Evolutionary conservation across 805 yeast genomes (phyloP).

Genomic region (Hagleromyces aurorensis): DNA sequence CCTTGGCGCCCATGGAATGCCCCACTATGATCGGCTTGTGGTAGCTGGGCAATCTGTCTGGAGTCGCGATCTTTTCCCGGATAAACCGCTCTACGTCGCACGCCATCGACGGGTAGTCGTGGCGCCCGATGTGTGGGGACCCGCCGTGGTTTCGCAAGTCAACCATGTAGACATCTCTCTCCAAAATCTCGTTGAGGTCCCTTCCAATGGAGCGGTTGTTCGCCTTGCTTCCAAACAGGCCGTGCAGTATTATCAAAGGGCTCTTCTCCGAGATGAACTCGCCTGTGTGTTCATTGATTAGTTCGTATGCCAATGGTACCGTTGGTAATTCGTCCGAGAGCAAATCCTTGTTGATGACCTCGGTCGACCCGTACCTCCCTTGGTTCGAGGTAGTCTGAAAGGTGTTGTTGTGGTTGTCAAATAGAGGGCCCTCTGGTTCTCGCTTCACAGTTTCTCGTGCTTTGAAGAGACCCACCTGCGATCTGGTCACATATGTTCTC

Average conservation of each 20-base stretch:
- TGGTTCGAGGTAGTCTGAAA: constrained; percentile 18
- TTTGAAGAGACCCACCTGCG: constrained; percentile 11
- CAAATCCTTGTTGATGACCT: constrained; percentile 22
- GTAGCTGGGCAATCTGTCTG: constrained; percentile 24
- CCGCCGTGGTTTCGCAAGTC: constrained; percentile 89
- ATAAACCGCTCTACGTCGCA: constrained; percentile 79
- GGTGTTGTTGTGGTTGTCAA: constrained; percentile 22
- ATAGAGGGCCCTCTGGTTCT: constrained; percentile 16
- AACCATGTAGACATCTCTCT: constrained; percentile 55
- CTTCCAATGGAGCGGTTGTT: constrained; percentile 78
- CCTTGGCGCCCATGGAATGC: constrained; percentile 90
- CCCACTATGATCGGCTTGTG: constrained; percentile 59
- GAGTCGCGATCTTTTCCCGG: constrained; percentile 34
- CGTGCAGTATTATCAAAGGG: constrained; percentile 79
- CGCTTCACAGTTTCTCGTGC: constrained; percentile 7
- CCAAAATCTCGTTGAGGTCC: constrained; percentile 39
- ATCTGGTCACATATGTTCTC: constrained; percentile 8
- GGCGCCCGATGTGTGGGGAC: constrained; percentile 68
- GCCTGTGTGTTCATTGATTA: constrained; percentile 30
- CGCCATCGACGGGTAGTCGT: constrained; percentile 75
- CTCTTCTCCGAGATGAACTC: constrained; percentile 28
- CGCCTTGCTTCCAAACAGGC: constrained; percentile 76
- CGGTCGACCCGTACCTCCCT: constrained; percentile 23
- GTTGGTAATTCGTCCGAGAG: constrained; percentile 37
- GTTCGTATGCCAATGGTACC: constrained; percentile 49